These are phyloP conservation scores for Hanseniaspora nectarophila DNA, from an alignment of 805 yeast genomes.

Conservation along the genomic window DNA sequence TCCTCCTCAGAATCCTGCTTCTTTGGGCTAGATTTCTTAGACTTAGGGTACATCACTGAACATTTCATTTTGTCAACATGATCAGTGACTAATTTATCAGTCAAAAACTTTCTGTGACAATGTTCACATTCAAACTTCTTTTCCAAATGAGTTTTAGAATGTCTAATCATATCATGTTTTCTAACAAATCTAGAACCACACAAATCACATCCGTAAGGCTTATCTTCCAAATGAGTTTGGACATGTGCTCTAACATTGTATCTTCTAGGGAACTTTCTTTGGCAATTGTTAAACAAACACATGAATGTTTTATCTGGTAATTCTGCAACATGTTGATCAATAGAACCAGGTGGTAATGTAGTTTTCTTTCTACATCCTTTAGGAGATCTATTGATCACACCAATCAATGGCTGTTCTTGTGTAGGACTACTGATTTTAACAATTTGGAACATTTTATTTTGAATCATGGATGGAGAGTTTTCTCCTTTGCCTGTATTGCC, in stretches of 20 bases:
- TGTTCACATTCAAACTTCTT: slow-evolving; percentile 56
- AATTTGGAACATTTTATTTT: slow-evolving; percentile 7
- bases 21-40: slow-evolving; percentile 11
- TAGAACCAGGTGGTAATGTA: slow-evolving; percentile 76
- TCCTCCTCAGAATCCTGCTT: neutral
- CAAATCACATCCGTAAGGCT: slow-evolving; percentile 69
- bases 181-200: slow-evolving; percentile 86
- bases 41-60: slow-evolving; percentile 45
- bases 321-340: slow-evolving; percentile 72
- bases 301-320: slow-evolving; percentile 64
- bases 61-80: slow-evolving; percentile 75
- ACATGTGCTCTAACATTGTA: slow-evolving; percentile 91
- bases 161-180: slow-evolving; percentile 88
- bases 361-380: slow-evolving; percentile 25
- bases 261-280: slow-evolving; percentile 71
- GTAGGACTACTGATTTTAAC: slow-evolving; percentile 10
- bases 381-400: slow-evolving; percentile 16
- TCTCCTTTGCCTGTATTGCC: neutral
- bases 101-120: slow-evolving; percentile 90
- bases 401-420: slow-evolving; percentile 13
- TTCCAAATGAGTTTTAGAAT: slow-evolving; percentile 72
- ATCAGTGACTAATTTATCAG: slow-evolving; percentile 77
- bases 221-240: slow-evolving; percentile 88
- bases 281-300: slow-evolving; percentile 68
- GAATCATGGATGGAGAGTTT: neutral